Evolutionary conservation across 2,329 filamentous ascomycete genomes (phyloP), one percentile per base, ranked within the genome.

Genomic region (Pleurostoma richardsiae): DNA sequence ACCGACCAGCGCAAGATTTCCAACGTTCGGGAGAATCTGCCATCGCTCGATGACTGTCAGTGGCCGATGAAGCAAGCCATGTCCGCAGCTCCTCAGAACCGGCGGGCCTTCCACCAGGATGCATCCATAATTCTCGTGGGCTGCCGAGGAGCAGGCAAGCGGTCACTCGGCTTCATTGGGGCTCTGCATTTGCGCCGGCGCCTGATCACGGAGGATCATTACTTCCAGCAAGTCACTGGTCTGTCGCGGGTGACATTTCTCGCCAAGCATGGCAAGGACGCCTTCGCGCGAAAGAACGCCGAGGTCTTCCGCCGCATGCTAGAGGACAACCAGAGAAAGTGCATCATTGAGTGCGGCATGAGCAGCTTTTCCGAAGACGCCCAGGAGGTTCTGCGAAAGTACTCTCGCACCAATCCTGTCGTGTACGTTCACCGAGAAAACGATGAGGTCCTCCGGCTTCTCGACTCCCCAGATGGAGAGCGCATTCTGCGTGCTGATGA

Each of bases 121-220:
- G 80, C 83, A 7, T 86, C 85, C 1, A 80, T 90, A 45, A 80
- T 89, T 27, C 70, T 90, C 40, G 77, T 89, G 29, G 86, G 86
- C 28, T 82, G 86, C 50, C 79, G 82, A 31, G 85, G 86, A 19
- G 82, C 83, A 5, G 86, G 86, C 6, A 89, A 89, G 62, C 81
- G 83, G 38, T 86, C 83, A 19, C 69, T 90, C 29, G 86, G 83
- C 6, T 82, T 90, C 50, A 86, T 90, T 51, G 82, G 84, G 10
- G 85, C 85, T 1, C 82, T 82, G 42, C 79, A 85, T 52, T 78
- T 85, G 45, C 78, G 80, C 30, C 74, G 83, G 43, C 79, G 83
- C 40, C 72, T 89, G 4, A 74, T 89, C 42, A 86, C 86, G 40
- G 79, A 83, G 48, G 84, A 88, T 56, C 74, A 78, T 49, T 79